Conservation (phyloP, 495 filamentous ascomycete species). For the Podospora tetraspora region DNA sequence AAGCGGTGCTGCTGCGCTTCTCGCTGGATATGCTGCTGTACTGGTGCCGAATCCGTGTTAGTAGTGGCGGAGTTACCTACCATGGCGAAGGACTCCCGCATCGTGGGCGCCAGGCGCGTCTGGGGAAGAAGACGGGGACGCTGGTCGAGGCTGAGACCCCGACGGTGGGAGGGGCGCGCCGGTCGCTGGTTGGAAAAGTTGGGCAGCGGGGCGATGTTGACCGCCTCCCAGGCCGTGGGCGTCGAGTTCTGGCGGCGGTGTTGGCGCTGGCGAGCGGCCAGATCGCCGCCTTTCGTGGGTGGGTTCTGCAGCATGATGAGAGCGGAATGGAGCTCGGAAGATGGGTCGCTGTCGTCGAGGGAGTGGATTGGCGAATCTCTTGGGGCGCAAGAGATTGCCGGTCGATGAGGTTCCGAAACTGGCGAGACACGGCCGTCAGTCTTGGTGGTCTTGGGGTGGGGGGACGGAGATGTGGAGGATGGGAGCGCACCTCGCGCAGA, state of each 20-base stretch:
- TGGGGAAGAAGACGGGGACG: constrained; percentile 46
- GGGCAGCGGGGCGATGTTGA: constrained; percentile 57
- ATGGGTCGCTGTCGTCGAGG: constrained; percentile 40
- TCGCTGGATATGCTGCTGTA: constrained; percentile 58
- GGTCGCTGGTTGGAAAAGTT: constrained; percentile 41
- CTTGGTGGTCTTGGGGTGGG: constrained; percentile 16
- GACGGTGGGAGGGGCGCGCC: constrained; percentile 54
- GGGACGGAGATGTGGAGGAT: neutral
- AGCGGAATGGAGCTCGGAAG: constrained; percentile 57
- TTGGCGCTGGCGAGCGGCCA: constrained; percentile 64
- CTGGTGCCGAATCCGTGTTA: constrained; percentile 55
- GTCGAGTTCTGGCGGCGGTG: constrained; percentile 89
- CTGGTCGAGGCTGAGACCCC: constrained; percentile 76
- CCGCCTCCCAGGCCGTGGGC: constrained; percentile 64
- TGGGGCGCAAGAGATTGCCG: constrained; percentile 29
- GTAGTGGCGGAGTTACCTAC: constrained; percentile 52
- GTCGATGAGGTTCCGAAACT: constrained; percentile 53
- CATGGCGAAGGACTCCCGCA: constrained; percentile 47
- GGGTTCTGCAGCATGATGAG: constrained; percentile 74
- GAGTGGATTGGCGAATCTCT: constrained; percentile 28
- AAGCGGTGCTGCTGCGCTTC: constrained; percentile 70
- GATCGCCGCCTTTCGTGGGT: constrained; percentile 44
- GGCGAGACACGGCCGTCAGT: constrained; percentile 18
- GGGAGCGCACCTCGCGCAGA: constrained; percentile 61
- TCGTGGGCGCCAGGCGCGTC: constrained; percentile 34